phyloP scores from a whole-genome alignment of 2,329 filamentous ascomycete genomes.

The Thielaviopsis ethacetica region DNA sequence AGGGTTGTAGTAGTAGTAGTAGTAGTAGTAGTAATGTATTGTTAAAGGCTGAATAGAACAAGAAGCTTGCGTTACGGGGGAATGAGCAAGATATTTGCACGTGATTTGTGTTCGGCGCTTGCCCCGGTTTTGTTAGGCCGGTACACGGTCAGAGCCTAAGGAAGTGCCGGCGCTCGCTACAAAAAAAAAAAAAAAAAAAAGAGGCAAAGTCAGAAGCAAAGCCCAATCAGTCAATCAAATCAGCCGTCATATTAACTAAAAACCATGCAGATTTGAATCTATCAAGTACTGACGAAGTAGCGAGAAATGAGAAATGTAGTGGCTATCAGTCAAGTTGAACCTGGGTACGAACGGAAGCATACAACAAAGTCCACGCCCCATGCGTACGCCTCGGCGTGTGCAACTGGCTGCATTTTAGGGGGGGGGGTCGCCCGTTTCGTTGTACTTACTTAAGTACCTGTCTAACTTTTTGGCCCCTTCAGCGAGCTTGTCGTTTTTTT shows the following conservation, averaged over 20 bases:
- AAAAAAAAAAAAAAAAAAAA: background rate
- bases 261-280: too few relatives aligned
- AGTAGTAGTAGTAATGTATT: too few relatives aligned
- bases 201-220: background rate
- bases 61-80: too few relatives aligned
- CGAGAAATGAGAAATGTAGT: too few relatives aligned
- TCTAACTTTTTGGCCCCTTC: background rate
- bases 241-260: background rate
- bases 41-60: too few relatives aligned
- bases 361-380: background rate
- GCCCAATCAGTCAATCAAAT: background rate
- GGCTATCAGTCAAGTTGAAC: too few relatives aligned
- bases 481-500: too few relatives aligned
- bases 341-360: too few relatives aligned
- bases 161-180: background rate
- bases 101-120: background rate
- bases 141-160: background rate
- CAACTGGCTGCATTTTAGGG: background rate
- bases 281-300: too few relatives aligned
- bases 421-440: background rate
- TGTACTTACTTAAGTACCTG: background rate
- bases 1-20: background rate
- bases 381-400: background rate
- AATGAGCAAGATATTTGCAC: too few relatives aligned
- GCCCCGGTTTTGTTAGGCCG: background rate